phyloP scores from a whole-genome alignment of 495 filamentous ascomycete genomes.

The Amphirosellinia nigrospora region DNA sequence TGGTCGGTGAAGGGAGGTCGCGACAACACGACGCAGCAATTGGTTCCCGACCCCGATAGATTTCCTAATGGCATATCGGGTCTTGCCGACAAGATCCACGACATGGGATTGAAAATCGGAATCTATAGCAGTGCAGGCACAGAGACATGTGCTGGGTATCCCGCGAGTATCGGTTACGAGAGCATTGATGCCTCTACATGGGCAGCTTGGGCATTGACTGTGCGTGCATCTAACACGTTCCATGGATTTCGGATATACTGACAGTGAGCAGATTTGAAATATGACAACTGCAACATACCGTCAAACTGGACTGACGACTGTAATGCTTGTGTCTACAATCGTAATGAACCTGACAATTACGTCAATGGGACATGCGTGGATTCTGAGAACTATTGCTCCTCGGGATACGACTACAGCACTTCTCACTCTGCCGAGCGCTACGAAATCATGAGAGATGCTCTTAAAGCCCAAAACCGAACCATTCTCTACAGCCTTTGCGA shows the following conservation, averaged over 20 bases:
- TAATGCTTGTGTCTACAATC: slow-evolving; percentile 33
- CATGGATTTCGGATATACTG: neutral
- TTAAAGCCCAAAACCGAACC: slow-evolving; percentile 56
- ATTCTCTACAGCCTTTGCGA: slow-evolving; percentile 73
- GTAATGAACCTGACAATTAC: slow-evolving; percentile 31
- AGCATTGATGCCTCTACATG: slow-evolving; percentile 65
- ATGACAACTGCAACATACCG: slow-evolving; percentile 71
- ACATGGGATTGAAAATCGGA: slow-evolving; percentile 66
- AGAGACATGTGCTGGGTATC: slow-evolving; percentile 68
- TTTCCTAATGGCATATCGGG: slow-evolving; percentile 70
- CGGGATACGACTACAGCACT: slow-evolving; percentile 57
- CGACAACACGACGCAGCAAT: slow-evolving; percentile 51
- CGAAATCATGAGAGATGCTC: slow-evolving; percentile 64
- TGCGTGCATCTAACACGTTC: slow-evolving; percentile 29
- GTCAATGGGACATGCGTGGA: slow-evolving; percentile 45
- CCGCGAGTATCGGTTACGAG: slow-evolving; percentile 67
- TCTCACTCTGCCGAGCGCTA: slow-evolving; percentile 62
- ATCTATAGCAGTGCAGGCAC: slow-evolving; percentile 70
- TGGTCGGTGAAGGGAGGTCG: slow-evolving; percentile 61
- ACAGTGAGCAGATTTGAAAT: slow-evolving; percentile 60
- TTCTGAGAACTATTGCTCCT: slow-evolving; percentile 42
- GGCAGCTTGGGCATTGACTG: slow-evolving; percentile 69
- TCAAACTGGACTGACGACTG: slow-evolving; percentile 47
- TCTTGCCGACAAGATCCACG: slow-evolving; percentile 63
- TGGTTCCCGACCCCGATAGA: slow-evolving; percentile 61